A percentile compares a stretch with the other conserved stretches of the same genome.
Evolutionary conservation across 345 rosid species (phyloP).

Genomic region (Linum trigynum): DNA sequence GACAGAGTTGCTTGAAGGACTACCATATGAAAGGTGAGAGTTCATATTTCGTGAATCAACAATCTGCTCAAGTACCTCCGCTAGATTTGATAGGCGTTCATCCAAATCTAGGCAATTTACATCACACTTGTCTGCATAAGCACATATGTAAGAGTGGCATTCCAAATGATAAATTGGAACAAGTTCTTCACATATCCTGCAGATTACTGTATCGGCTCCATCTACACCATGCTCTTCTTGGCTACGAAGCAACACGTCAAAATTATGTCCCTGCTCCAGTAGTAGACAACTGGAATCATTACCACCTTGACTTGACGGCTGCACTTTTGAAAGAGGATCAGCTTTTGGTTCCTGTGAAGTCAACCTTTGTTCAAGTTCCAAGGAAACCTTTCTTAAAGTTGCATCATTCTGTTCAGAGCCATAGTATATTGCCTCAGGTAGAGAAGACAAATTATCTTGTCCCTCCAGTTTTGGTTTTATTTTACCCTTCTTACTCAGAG

Average conservation of each 20-base stretch:
- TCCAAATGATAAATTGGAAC: conserved; percentile 63
- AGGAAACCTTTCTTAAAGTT: conserved; percentile 25
- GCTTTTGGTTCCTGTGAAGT: conserved; percentile 20
- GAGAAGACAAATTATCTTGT: conserved; percentile 24
- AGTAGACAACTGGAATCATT: conserved; percentile 20
- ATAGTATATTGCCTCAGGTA: conserved; percentile 15
- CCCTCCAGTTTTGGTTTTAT: conserved; percentile 17
- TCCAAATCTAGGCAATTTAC: conserved; percentile 57
- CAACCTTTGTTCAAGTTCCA: conserved; percentile 24
- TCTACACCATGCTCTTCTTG: conserved; percentile 21
- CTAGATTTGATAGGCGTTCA: conserved; percentile 60
- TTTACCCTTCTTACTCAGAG: conserved; percentile 24
- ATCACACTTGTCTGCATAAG: conserved; percentile 82
- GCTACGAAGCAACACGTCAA: conserved; percentile 9
- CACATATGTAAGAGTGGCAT: conserved; percentile 78
- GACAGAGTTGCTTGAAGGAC: conserved; percentile 35
- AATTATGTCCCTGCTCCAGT: conserved; percentile 24
- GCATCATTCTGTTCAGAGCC: conserved; percentile 21
- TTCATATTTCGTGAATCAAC: conserved; percentile 47
- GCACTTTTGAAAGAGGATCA: conserved; percentile 24
- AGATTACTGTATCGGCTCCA: conserved; percentile 47
- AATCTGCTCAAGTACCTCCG: conserved; percentile 67
- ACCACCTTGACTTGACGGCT: conserved; percentile 23
- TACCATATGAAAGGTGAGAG: conserved; percentile 36
- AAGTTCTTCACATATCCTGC: conserved; percentile 73